phyloP scores from a whole-genome alignment of 2,329 filamentous ascomycete species.

The Sclerotinia glacialis region DNA sequence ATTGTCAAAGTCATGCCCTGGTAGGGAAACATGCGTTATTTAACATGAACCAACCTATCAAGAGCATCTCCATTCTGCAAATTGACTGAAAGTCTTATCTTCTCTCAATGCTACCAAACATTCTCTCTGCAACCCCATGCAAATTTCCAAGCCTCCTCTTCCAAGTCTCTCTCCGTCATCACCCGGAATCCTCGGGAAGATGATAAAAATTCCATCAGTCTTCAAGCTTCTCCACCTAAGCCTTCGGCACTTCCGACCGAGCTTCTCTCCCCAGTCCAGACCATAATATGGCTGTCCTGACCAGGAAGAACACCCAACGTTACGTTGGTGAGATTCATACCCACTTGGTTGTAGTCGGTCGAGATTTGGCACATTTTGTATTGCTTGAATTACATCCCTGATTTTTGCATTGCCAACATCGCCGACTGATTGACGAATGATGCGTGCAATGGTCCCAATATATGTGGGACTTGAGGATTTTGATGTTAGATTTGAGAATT shows the following conservation, averaged over 20 bases:
- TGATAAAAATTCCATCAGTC: conserved; percentile 9
- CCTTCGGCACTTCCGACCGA: not conserved
- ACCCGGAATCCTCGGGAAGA: conserved; percentile 4
- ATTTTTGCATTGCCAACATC: not conserved
- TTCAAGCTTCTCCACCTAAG: conserved; percentile 16
- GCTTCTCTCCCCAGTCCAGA: not conserved
- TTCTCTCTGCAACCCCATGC: conserved; percentile 4
- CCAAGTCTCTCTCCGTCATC: not conserved
- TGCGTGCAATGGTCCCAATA: not conserved
- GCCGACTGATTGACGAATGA: not conserved
- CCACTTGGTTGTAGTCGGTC: not conserved
- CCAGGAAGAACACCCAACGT: conserved; percentile 8
- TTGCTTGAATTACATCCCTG: conserved; percentile 7
- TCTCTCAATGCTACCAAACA: conserved; percentile 2
- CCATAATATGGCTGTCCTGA: not conserved
- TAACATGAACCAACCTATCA: not conserved
- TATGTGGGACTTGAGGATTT: not conserved
- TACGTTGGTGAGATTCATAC: not conserved
- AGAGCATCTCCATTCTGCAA: conserved; percentile 3
- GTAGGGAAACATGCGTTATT: not conserved
- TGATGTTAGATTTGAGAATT: not conserved
- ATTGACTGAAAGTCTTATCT: not conserved
- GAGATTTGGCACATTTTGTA: not conserved
- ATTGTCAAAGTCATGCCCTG: not conserved
- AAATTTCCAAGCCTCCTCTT: not conserved